phyloP scores from a whole-genome alignment of 169 alveolate species.

The Babesia caballi region DNA sequence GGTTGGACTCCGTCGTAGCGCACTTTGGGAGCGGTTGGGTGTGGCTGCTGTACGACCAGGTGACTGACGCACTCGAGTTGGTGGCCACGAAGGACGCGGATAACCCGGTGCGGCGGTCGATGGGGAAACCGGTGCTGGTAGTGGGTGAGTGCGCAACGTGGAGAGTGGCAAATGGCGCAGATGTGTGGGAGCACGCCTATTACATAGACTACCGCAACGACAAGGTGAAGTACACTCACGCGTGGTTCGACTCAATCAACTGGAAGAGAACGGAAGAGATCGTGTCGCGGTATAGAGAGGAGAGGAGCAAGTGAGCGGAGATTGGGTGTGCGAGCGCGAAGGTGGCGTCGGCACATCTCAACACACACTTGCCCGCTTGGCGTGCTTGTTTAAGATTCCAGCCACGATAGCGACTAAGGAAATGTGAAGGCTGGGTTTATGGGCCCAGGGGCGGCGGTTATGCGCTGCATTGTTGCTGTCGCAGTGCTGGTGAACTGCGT shows the following conservation, averaged over 20 bases:
- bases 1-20: slow-evolving; percentile 44
- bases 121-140: slow-evolving; percentile 82
- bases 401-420: not conserved
- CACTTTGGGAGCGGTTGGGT: slow-evolving; percentile 95
- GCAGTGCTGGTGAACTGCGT: not conserved
- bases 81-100: slow-evolving; percentile 86
- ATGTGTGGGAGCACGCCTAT: slow-evolving; percentile 95
- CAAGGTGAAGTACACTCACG: slow-evolving; percentile 72
- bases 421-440: not conserved
- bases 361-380: not conserved
- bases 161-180: slow-evolving; percentile 55
- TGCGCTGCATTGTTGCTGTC: not conserved
- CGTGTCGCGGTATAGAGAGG: not conserved
- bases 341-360: not conserved
- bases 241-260: slow-evolving; percentile 48
- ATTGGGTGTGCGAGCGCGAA: no score
- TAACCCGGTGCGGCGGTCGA: slow-evolving; percentile 73
- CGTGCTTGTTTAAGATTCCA: not conserved
- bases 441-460: not conserved
- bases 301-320: not conserved
- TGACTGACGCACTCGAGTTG: slow-evolving; percentile 69
- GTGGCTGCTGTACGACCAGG: slow-evolving; percentile 82
- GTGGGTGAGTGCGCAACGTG: slow-evolving; percentile 39
- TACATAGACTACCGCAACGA: slow-evolving; percentile 88
- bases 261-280: slow-evolving; percentile 47